Conservation (phyloP, 2,329 filamentous ascomycete species). For the Diplodia scrobiculata region DNA sequence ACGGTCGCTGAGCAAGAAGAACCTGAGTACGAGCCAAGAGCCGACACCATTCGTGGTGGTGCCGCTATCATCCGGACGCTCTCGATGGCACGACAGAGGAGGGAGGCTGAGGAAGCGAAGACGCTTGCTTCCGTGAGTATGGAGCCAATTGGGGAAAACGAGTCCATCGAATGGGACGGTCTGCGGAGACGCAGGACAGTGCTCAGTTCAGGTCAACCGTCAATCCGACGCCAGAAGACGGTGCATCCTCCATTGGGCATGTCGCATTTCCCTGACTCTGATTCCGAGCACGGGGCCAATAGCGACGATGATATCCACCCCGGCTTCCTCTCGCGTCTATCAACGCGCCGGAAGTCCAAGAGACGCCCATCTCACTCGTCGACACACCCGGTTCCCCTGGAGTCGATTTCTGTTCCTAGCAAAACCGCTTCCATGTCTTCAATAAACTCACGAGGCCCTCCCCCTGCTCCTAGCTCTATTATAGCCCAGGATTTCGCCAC, state of each 20-base stretch:
- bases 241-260: slow-evolving; percentile 81
- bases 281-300: slow-evolving; percentile 52
- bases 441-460: background rate
- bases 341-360: slow-evolving; percentile 28
- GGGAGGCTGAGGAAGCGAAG: slow-evolving; percentile 77
- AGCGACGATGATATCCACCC: slow-evolving; percentile 46
- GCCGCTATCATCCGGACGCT: slow-evolving; percentile 84
- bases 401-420: slow-evolving; percentile 43
- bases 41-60: slow-evolving; percentile 89
- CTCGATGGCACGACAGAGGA: slow-evolving; percentile 72
- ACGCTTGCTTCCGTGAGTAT: slow-evolving; percentile 81
- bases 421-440: slow-evolving; percentile 17
- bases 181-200: slow-evolving; percentile 71
- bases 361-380: slow-evolving; percentile 34
- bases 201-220: slow-evolving; percentile 46
- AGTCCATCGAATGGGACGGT: slow-evolving; percentile 88
- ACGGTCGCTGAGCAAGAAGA: slow-evolving; percentile 95
- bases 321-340: slow-evolving; percentile 50
- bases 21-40: slow-evolving; percentile 93
- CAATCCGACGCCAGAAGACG: slow-evolving; percentile 51
- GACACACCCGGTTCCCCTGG: slow-evolving; percentile 50
- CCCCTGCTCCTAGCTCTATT: slow-evolving; percentile 11
- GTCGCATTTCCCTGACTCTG: slow-evolving; percentile 74
- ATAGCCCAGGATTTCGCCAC: slow-evolving; percentile 17
- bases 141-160: slow-evolving; percentile 75